Base-by-base conservation (phyloP, 352 stramenopile genomes). In the Globisporangium cylindrosporum region DNA sequence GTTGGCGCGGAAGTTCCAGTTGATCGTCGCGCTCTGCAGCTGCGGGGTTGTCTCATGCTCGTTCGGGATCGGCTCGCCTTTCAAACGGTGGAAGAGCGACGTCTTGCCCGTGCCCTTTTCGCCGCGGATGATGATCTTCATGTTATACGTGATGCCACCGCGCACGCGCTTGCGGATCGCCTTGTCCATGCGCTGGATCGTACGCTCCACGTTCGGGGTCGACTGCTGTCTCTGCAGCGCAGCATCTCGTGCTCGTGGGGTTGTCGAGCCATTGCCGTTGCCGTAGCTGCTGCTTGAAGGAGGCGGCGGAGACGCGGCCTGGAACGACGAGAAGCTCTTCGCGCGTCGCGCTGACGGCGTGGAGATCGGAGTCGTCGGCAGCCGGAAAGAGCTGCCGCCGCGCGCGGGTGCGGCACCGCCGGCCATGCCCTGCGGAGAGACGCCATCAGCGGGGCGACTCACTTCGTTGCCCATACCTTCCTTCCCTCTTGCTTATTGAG, bases 41-140 rank as follows among this genome's bases (percentile, higher is more conserved):
- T 97, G 89, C 24, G 81, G 82, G 59, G 91, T 97, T n/a, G 85
- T 72, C 64, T 73, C 66, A 76, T 97, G 90, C 27, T 73, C 75
- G 25, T 69, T 63, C 0, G 85, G 81, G 68, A 97, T 96, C 4
- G 79, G 80, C 36, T 91, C 73, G 49, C 88, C 91, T 34, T 96
- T 86, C 15, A 97, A 72, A 0, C 92, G 86, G 24, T 91, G 82
- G 69, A 94, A 94, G 3, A 98, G 78, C 63, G 88, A 89, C 62
- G 91, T 95, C 75, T 98, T 98, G 55, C 92, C 92, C 12, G 85
- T 94, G n/a, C 90, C 86, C 5, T 80, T 79, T 24, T 88, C 84
- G 34, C 92, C 91, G 34, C 90, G 84, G 29, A 98, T 74, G 54
- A 97, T 70, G 46, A 98, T 78, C 79, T 97, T 97, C 88, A 98